These are phyloP conservation scores for Elasticomyces elasticus DNA, from an alignment of 495 filamentous ascomycete species.

Conservation along the genomic window DNA sequence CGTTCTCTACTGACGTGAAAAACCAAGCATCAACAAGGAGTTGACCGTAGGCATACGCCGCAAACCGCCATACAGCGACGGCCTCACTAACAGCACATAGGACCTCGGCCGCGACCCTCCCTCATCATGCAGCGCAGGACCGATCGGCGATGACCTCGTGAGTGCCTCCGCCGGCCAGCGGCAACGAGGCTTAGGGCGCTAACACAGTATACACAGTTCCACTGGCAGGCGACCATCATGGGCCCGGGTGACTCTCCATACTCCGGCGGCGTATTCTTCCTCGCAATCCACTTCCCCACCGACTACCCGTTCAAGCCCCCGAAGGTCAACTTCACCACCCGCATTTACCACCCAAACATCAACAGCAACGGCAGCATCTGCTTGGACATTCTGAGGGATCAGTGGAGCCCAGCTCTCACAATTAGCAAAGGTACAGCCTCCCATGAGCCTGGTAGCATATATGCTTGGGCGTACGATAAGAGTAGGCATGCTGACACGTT, in stretches of 20 bases:
- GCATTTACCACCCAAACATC: conserved; percentile 99
- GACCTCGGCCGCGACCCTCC: conserved; percentile 68
- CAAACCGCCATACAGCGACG: not conserved
- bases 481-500: not conserved
- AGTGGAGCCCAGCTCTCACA: conserved; percentile 97
- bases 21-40: no score
- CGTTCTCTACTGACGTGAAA: no score
- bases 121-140: conserved; percentile 95
- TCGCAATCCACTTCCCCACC: conserved; percentile 96
- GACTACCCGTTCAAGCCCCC: conserved; percentile 99
- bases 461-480: not conserved
- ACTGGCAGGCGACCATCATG: conserved; percentile 99
- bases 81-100: conserved; percentile 5
- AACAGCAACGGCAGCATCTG: conserved; percentile 99
- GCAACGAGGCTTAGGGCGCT: not conserved
- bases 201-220: conserved; percentile 54
- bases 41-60: no score
- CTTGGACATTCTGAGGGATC: conserved; percentile 92
- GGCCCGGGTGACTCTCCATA: conserved; percentile 97
- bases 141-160: conserved; percentile 96
- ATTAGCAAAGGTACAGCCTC: conserved; percentile 81
- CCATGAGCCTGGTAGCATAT: no score
- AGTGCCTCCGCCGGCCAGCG: conserved; percentile 29
- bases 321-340: conserved; percentile 99
- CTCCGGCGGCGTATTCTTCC: conserved; percentile 95